These are phyloP conservation scores for Citrus sp. DNA, from an alignment of 345 rosid species.

Conservation along the genomic window DNA sequence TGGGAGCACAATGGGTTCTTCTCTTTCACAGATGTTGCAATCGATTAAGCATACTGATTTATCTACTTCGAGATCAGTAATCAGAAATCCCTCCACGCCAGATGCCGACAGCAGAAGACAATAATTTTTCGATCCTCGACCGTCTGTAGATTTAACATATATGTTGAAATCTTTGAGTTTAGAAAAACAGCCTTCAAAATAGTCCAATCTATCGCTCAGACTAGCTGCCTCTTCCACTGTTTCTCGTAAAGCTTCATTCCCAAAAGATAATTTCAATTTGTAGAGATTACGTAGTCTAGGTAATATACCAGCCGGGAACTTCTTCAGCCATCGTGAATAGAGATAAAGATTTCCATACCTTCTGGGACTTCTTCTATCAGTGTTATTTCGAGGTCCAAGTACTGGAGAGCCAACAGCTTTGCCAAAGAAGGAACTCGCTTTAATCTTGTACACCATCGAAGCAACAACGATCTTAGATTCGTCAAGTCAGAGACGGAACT, in stretches of 20 bases:
- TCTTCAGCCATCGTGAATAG: accelerated
- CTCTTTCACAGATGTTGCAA: neutral
- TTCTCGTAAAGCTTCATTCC: neutral
- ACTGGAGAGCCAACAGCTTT: no score
- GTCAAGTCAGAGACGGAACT: no score
- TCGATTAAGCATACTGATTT: accelerated
- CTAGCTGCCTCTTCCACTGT: neutral
- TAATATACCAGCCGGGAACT: neutral
- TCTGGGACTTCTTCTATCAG: no score
- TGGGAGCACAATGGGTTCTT: neutral
- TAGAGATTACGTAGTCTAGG: neutral
- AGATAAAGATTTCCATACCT: no score
- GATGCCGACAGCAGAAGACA: accelerated
- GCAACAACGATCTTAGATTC: no score
- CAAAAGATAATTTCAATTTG: neutral
- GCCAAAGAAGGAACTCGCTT: no score
- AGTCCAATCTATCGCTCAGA: neutral
- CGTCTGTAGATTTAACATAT: neutral
- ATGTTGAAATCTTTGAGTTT: neutral
- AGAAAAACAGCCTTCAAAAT: neutral
- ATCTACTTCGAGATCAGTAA: no score
- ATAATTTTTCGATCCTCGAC: neutral
- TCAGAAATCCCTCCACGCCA: accelerated
- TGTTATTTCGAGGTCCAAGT: no score
- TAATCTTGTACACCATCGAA: accelerated